Percentiles rank a stretch among this genome's conserved stretches.
Evolutionary conservation across 305 asterid genomes (phyloP).

Genomic region (Fraxinus ornus): DNA sequence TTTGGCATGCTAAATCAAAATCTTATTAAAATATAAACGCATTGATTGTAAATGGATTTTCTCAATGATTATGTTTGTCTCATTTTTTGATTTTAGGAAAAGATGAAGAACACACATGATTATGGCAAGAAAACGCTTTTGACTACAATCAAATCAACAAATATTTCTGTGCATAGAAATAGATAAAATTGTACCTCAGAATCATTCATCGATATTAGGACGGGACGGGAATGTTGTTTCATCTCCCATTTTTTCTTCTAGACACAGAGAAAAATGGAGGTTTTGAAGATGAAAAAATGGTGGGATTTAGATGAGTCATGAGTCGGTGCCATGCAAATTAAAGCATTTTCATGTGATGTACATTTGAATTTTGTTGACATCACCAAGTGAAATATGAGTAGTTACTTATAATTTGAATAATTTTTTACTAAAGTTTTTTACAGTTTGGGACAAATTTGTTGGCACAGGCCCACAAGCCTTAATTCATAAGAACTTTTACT

Average conservation of each 20-base stretch:
- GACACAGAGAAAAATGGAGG: background rate
- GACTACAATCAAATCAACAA: background rate
- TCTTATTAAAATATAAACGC: conserved; percentile 32
- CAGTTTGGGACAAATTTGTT: background rate
- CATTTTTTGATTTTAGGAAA: conserved; percentile 16
- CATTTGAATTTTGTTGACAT: background rate
- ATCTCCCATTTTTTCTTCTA: conserved; percentile 4
- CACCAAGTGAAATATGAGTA: background rate
- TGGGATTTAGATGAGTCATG: background rate
- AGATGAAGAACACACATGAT: background rate
- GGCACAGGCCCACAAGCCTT: background rate
- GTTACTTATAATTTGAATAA: background rate
- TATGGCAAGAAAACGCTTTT: conserved; percentile 12
- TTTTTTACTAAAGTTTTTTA: background rate
- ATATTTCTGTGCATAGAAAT: background rate
- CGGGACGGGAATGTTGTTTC: background rate
- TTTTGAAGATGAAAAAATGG: background rate
- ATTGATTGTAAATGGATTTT: conserved; percentile 32
- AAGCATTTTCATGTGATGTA: background rate
- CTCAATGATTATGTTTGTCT: conserved; percentile 36
- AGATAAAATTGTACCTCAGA: background rate
- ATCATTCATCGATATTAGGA: background rate
- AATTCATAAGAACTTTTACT: background rate
- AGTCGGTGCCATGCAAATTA: background rate
- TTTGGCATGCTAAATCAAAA: conserved; percentile 37